phyloP scores from a whole-genome alignment of 2,329 filamentous ascomycete genomes.

The Talaromyces sp. region DNA sequence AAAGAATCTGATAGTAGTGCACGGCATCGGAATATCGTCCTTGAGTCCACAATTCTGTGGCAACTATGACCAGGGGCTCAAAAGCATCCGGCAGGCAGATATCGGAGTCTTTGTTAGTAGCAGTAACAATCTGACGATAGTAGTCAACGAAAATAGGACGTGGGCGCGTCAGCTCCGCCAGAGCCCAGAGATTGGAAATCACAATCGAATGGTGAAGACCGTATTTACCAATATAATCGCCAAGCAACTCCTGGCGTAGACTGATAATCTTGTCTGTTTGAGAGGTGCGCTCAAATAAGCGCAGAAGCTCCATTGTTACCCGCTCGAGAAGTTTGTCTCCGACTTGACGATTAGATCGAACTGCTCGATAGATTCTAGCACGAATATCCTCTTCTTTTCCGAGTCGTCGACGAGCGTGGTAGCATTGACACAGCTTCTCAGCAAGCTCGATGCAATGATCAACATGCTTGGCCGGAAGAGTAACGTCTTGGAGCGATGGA shows the following conservation, averaged over 20 bases:
- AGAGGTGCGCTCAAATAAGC: slow-evolving; percentile 28
- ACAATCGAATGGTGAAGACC: slow-evolving; percentile 35
- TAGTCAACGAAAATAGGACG: slow-evolving; percentile 39
- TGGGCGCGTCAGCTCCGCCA: slow-evolving; percentile 37
- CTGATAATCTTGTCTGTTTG: slow-evolving; percentile 37
- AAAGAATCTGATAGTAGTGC: slow-evolving; percentile 33
- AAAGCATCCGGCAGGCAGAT: slow-evolving; percentile 37
- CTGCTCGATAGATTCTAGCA: slow-evolving; percentile 35
- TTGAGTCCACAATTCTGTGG: slow-evolving; percentile 38
- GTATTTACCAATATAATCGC: slow-evolving; percentile 36
- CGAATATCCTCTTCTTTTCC: slow-evolving; percentile 37
- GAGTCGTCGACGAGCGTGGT: slow-evolving; percentile 37
- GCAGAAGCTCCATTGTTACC: slow-evolving; percentile 29
- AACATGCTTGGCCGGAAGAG: slow-evolving; percentile 40
- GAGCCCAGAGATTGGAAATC: slow-evolving; percentile 35
- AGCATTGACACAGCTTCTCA: slow-evolving; percentile 46
- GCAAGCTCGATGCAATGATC: slow-evolving; percentile 49
- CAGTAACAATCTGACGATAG: slow-evolving; percentile 37
- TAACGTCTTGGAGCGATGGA: slow-evolving; percentile 43
- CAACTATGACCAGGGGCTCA: slow-evolving; percentile 37
- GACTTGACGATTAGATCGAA: slow-evolving; percentile 28
- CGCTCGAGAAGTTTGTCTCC: slow-evolving; percentile 32
- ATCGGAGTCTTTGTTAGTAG: slow-evolving; percentile 37
- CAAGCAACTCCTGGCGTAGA: slow-evolving; percentile 38
- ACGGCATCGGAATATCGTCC: slow-evolving; percentile 38